A percentile compares a stretch with the other conserved stretches of the same genome.
phyloP scores from a whole-genome alignment of 805 yeast species.

The Schwanniomyces sp. region DNA sequence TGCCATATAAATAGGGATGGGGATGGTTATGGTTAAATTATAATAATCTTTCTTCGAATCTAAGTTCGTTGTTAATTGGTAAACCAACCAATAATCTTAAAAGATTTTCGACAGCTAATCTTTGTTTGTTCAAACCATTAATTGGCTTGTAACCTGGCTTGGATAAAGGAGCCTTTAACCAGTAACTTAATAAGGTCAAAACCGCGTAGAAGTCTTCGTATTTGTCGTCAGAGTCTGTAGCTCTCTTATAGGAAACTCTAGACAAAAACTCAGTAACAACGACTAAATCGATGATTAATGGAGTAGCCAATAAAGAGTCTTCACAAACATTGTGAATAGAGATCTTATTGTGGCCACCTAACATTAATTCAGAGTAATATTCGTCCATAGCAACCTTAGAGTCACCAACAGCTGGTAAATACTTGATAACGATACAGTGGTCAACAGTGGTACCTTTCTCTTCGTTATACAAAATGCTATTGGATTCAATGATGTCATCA shows the following conservation, averaged over 20 bases:
- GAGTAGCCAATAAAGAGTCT: slow-evolving; percentile 92
- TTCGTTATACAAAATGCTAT: slow-evolving; percentile 79
- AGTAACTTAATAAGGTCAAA: slow-evolving; percentile 82
- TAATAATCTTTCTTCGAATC: slow-evolving; percentile 85
- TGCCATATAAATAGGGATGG: neutral
- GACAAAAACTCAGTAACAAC: slow-evolving; percentile 88
- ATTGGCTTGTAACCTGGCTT: slow-evolving; percentile 88
- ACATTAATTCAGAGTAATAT: slow-evolving; percentile 93
- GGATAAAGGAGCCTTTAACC: slow-evolving; percentile 96
- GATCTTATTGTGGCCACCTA: slow-evolving; percentile 95
- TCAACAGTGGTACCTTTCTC: slow-evolving; percentile 77
- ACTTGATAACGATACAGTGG: slow-evolving; percentile 94
- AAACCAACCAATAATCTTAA: slow-evolving; percentile 87
- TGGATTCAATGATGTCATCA: slow-evolving; percentile 90
- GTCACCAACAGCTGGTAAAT: slow-evolving; percentile 92
- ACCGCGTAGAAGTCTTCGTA: slow-evolving; percentile 79
- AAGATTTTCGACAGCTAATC: slow-evolving; percentile 88
- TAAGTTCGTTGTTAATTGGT: slow-evolving; percentile 85
- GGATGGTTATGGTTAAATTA: neutral
- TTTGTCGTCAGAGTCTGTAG: slow-evolving; percentile 40
- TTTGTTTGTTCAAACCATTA: slow-evolving; percentile 93
- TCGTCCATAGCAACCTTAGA: slow-evolving; percentile 98
- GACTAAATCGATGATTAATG: slow-evolving; percentile 87
- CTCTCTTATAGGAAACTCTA: slow-evolving; percentile 75
- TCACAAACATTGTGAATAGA: slow-evolving; percentile 95